A percentile compares a stretch with the other conserved stretches of the same genome.
Evolutionary conservation across 179 eudicot genomes (phyloP).

Genomic region (Beta lomatogona): DNA sequence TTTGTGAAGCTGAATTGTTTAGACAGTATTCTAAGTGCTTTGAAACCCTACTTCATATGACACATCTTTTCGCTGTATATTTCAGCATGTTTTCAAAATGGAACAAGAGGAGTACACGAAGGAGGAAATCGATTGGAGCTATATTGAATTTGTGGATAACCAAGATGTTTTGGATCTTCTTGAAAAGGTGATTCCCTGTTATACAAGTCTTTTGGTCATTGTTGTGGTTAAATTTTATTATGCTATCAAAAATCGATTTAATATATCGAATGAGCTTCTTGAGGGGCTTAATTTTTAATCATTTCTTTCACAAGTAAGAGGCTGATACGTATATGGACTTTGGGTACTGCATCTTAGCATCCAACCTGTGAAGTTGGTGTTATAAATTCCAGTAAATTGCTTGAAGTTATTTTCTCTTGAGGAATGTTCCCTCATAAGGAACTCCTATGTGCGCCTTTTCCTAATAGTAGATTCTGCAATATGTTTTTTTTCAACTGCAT

Average conservation of each 20-base stretch:
- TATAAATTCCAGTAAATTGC: background rate
- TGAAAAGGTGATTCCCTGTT: constrained; percentile 46
- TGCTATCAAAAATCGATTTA: background rate
- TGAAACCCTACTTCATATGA: constrained; percentile 8
- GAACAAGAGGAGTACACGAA: constrained; percentile 90
- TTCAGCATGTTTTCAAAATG: constrained; percentile 86
- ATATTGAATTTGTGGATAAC: constrained; percentile 82
- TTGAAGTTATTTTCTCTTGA: background rate
- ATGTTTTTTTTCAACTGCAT: background rate
- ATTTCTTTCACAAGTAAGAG: background rate
- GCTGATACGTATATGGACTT: constrained; percentile 1
- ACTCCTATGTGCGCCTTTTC: background rate
- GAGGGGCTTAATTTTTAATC: background rate
- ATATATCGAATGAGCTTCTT: constrained; percentile 1
- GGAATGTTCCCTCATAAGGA: background rate
- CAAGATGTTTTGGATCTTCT: constrained; percentile 83
- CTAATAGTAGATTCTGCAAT: constrained; percentile 2
- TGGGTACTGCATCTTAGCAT: constrained; percentile 1
- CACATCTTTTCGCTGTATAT: constrained; percentile 26
- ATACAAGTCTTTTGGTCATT: constrained; percentile 2
- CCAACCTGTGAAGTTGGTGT: background rate
- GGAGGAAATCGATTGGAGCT: constrained; percentile 85
- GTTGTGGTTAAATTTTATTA: background rate
- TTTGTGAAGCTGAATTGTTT: background rate
- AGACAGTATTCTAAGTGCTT: constrained; percentile 8